These are phyloP conservation scores for Mollisia scopiformis DNA, from an alignment of 2,329 filamentous ascomycete species.

Conservation along the genomic window DNA sequence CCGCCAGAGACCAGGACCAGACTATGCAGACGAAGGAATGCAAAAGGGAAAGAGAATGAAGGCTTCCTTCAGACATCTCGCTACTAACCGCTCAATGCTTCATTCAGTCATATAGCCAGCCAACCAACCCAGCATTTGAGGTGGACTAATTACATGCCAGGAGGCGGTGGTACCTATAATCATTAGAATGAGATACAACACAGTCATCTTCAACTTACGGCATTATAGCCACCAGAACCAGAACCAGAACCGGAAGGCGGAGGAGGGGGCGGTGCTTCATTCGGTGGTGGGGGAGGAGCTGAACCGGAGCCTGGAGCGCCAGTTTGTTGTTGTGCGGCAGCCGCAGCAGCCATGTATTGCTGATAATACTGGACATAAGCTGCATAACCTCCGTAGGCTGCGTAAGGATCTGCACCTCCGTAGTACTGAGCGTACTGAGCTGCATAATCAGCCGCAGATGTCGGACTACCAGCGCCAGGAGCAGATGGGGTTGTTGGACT, in stretches of 20 bases:
- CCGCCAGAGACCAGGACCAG: not conserved
- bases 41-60: not conserved
- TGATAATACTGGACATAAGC: conserved; percentile 76
- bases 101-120: too few relatives aligned
- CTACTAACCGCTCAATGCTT: not conserved
- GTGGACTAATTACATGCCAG: conserved; percentile 44
- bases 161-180: conserved; percentile 51
- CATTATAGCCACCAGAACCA: conserved; percentile 60
- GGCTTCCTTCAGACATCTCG: not conserved
- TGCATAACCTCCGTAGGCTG: conserved; percentile 86
- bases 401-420: conserved; percentile 76
- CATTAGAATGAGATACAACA: conserved; percentile 5
- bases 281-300: conserved; percentile 60
- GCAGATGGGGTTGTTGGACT: conserved; percentile 45
- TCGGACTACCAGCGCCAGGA: conserved; percentile 44
- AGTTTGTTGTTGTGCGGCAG: conserved; percentile 45
- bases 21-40: not conserved
- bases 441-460: conserved; percentile 65
- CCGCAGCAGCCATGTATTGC: conserved; percentile 65
- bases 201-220: conserved; percentile 41
- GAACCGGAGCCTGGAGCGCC: conserved; percentile 44
- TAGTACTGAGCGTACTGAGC: conserved; percentile 88
- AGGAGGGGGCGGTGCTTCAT: conserved; percentile 60
- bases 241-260: conserved; percentile 59
- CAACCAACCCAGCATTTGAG: too few relatives aligned